phyloP scores from a whole-genome alignment of 768 basidiomycete genomes.

The Russula vinacea region DNA sequence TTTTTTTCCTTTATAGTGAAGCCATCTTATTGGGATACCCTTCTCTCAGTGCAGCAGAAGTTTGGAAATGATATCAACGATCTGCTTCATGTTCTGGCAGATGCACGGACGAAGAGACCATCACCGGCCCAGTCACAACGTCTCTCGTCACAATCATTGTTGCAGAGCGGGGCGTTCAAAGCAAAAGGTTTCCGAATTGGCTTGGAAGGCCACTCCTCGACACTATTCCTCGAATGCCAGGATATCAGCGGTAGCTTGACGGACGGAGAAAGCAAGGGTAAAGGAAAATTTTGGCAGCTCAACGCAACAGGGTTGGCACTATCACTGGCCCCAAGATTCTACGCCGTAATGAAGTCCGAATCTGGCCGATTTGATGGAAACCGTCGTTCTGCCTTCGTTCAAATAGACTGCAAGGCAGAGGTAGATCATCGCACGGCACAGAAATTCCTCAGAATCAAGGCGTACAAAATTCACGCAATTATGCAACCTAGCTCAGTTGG shows the following conservation, averaged over 20 bases:
- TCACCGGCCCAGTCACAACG: slow-evolving; percentile 11
- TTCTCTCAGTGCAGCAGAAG: slow-evolving; percentile 81
- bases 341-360: slow-evolving; percentile 37
- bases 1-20: slow-evolving; percentile 71
- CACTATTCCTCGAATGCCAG: slow-evolving; percentile 70
- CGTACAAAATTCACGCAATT: slow-evolving; percentile 84
- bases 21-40: slow-evolving; percentile 78
- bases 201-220: slow-evolving; percentile 69
- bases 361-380: slow-evolving; percentile 51
- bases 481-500: slow-evolving; percentile 93
- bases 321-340: slow-evolving; percentile 69
- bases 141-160: slow-evolving; percentile 27
- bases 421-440: slow-evolving; percentile 20
- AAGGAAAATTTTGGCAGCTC: slow-evolving; percentile 54
- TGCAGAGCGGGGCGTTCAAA: slow-evolving; percentile 51
- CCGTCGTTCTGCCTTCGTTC: slow-evolving; percentile 78
- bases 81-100: slow-evolving; percentile 60
- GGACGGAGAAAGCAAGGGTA: slow-evolving; percentile 42
- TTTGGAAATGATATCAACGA: slow-evolving; percentile 89
- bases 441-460: slow-evolving; percentile 48
- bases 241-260: slow-evolving; percentile 64
- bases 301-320: slow-evolving; percentile 71
- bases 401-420: slow-evolving; percentile 60
- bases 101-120: slow-evolving; percentile 46
- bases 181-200: slow-evolving; percentile 81